A percentile compares a stretch with the other conserved stretches of the same genome.
Conservation (phyloP, 2,329 filamentous ascomycete genomes). For the Colletotrichum sp. region DNA sequence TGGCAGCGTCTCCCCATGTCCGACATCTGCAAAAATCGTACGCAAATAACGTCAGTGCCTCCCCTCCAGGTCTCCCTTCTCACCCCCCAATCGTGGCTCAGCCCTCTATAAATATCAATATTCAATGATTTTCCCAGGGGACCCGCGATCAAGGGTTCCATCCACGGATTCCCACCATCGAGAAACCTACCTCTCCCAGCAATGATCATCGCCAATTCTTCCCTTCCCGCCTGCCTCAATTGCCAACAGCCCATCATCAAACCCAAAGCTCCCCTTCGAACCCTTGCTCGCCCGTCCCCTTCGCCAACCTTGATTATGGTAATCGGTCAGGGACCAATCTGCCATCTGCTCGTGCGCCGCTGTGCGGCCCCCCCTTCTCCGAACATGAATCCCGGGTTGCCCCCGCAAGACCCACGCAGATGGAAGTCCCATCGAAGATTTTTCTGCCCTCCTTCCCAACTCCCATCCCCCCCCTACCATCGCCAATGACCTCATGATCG, state of each 20-base stretch:
- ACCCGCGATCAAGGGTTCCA: conserved; percentile 16
- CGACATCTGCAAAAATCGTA: background rate
- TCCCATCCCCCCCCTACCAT: background rate
- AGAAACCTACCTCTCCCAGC: conserved; percentile 12
- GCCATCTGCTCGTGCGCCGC: background rate
- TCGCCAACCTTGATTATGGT: background rate
- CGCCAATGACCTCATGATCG: conserved; percentile 23
- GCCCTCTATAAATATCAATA: conserved; percentile 19
- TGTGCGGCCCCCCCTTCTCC: background rate
- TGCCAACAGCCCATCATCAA: background rate
- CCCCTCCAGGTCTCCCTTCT: background rate
- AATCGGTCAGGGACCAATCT: conserved; percentile 3
- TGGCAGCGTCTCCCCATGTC: background rate
- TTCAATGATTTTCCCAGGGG: conserved; percentile 20
- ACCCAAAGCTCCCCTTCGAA: background rate
- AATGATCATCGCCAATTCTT: conserved; percentile 12
- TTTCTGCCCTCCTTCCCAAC: background rate
- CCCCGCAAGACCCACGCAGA: conserved; percentile 17
- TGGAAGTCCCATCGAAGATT: conserved; percentile 12
- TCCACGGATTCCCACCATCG: conserved; percentile 8
- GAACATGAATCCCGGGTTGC: background rate
- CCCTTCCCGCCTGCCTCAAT: background rate
- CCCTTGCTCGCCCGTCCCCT: background rate
- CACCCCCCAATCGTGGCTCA: conserved; percentile 9
- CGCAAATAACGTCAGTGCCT: conserved; percentile 16